Evolutionary conservation across 129 eudicot species (phyloP).

Genomic region (Artemisia argyi): DNA sequence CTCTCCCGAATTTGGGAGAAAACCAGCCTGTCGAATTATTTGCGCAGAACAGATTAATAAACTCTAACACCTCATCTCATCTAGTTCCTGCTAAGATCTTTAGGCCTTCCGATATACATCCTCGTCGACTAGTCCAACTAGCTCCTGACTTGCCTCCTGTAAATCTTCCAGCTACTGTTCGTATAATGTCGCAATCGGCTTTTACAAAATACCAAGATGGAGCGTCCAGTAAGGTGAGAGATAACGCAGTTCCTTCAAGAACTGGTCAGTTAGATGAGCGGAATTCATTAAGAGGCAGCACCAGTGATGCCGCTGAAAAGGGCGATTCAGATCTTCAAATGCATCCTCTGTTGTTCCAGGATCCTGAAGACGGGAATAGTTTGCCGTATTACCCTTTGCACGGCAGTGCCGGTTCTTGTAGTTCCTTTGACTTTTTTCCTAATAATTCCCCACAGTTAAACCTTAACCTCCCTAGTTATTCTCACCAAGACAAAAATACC

Average conservation of each 20-base stretch:
- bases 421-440: slow-evolving; percentile 64
- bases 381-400: slow-evolving; percentile 66
- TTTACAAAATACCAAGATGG: slow-evolving; percentile 53
- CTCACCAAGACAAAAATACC: slow-evolving; percentile 48
- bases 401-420: slow-evolving; percentile 40
- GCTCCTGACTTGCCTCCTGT: slow-evolving; percentile 97
- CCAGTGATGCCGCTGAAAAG: slow-evolving; percentile 37
- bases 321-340: slow-evolving; percentile 68
- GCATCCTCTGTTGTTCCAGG: slow-evolving; percentile 89
- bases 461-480: slow-evolving; percentile 57
- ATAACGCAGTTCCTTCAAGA: slow-evolving; percentile 23
- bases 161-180: slow-evolving; percentile 92
- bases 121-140: slow-evolving; percentile 58
- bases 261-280: slow-evolving; percentile 26
- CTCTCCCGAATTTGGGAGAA: slow-evolving; percentile 26
- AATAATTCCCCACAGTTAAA: slow-evolving; percentile 56
- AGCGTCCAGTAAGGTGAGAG: slow-evolving; percentile 33
- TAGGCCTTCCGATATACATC: slow-evolving; percentile 28
- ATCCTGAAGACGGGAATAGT: slow-evolving; percentile 56
- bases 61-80: slow-evolving; percentile 25
- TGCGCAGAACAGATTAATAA: slow-evolving; percentile 8
- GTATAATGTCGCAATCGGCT: slow-evolving; percentile 81
- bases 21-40: slow-evolving; percentile 15
- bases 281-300: slow-evolving; percentile 22
- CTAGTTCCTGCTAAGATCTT: slow-evolving; percentile 17